Evolutionary conservation across 805 yeast species (phyloP), one percentile per base, ranked within the genome.

Genomic region (Crinitomyces ghanaensis): DNA sequence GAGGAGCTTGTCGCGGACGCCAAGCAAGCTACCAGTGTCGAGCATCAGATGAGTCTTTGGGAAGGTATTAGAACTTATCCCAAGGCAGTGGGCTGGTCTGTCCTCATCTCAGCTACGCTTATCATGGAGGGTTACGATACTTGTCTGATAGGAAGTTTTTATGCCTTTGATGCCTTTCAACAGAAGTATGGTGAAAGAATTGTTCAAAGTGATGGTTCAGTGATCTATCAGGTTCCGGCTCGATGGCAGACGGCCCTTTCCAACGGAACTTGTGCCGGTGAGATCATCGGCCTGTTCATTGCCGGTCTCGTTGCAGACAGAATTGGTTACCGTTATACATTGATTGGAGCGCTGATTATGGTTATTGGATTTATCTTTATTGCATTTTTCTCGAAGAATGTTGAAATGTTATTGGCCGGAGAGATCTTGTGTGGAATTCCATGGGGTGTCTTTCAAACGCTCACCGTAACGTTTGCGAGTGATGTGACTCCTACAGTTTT

Each of bases 401-500:
- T 59, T 13, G 53, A 53, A 7, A 57, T 54, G 21, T 48, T 63
- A 31, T 46, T 53, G 19, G 61, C 46, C 11, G 68, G 63, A 7
- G 57, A 60, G 39, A 42, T 62, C 19, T 44, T 62, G 6, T 48
- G 60, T 23, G 49, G 55, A 3, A 22, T 72, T 26, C 63, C 66
- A 4, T 70, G 72, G 70, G 77, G 78, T 30, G 57, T 61, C 6
- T 68, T 69, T 46, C 68, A 63, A 36, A 60, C 70, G 19, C 47
- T 70, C 42, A 58, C 70, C 3, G 63, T 68, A 4, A 50, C 71
- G 2, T 72, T 72, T 44, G 72, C 75, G 15, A 56, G 71, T 16
- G 78, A 72, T 42, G 70, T 70, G 17, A 62, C 72, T 42, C 77
- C 77, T 1, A 45, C 66, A 5, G 63, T 60, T 4, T 54, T 72